phyloP scores from a whole-genome alignment of 1,284 basidiomycete species.

The Singerocomus inundabilis region DNA sequence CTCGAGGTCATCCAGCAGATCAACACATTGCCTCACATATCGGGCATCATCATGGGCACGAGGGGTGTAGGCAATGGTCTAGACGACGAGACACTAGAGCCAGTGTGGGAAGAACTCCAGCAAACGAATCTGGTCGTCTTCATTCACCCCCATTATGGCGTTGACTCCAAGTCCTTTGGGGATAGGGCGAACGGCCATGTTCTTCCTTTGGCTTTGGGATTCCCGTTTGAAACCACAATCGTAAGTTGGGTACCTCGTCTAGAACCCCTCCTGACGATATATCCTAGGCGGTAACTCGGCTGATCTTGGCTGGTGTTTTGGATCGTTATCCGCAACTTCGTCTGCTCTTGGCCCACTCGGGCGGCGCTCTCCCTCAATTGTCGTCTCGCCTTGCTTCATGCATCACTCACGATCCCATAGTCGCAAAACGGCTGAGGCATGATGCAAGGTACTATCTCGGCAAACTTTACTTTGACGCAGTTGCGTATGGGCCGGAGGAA shows the following conservation, averaged over 20 bases:
- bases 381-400: conserved; percentile 82
- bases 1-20: conserved; percentile 67
- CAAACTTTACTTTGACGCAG: conserved; percentile 78
- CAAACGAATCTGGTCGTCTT: conserved; percentile 70
- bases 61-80: conserved; percentile 75
- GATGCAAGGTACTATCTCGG: conserved; percentile 84
- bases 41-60: conserved; percentile 81
- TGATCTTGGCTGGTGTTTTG: conserved; percentile 78
- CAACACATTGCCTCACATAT: conserved; percentile 61
- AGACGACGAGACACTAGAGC: conserved; percentile 74
- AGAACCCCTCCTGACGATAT: conserved; percentile 2
- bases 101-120: conserved; percentile 74
- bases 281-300: conserved; percentile 67
- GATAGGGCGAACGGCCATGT: conserved; percentile 80
- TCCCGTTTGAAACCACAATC: conserved; percentile 86
- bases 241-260: conserved; percentile 43
- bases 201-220: conserved; percentile 79
- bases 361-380: conserved; percentile 76
- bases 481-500: conserved; percentile 82
- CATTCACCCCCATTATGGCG: conserved; percentile 81
- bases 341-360: conserved; percentile 81
- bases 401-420: conserved; percentile 78
- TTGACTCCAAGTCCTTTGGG: conserved; percentile 67
- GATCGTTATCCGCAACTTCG: conserved; percentile 74
- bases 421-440: conserved; percentile 69